Evolutionary conservation across 768 basidiomycete species (phyloP), one percentile per base, ranked within the genome.

Genomic region (Leccinum uliginosum): DNA sequence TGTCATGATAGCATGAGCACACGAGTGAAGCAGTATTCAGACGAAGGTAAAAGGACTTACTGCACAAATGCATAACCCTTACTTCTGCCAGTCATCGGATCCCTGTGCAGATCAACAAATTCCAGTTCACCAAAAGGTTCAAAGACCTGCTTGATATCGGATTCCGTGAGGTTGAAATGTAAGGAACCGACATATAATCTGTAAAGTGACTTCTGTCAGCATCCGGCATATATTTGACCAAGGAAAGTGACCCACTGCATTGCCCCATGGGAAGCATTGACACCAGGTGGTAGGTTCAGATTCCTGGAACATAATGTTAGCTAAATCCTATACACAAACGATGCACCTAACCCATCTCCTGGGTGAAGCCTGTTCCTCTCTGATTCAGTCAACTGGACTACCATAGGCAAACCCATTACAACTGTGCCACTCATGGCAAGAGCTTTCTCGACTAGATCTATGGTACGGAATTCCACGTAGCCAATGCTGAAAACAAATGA

Each of bases 41-140:
- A 29, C 12, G 24, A 45, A 23, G 21, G 12, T 23, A 15, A 12
- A 15, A 38, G 38, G 10, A 75, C 87, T 62, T 67, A 98, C 90
- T 99, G 96, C 40, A 99, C 89, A 69, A 98, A 99, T 14, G 93
- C 93, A 73, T 96, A 98, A 35, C 97, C 97, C 72, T 98, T 98
- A 76, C 93, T 95, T 65, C 93, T 85, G 38, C 94, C 94, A 51
- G 94, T 94, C 83, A 85, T 85, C 4, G 92, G 89, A 72, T 98
- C 94, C 71, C 90, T 85, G 74, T 97, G 97, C 67, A 98, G 83
- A 80, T 99, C 96, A 71, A 99, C 94, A 76, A 95, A 95, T 75
- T 96, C 96, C 64, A 99, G 81, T 75, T 95, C 91, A 66, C 97
- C 97, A 72, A 98, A 99, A 10, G 96, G 94, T 71, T 97, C 94